Conservation (phyloP, 2,329 filamentous ascomycete genomes). For the Trichoderma gracile region DNA sequence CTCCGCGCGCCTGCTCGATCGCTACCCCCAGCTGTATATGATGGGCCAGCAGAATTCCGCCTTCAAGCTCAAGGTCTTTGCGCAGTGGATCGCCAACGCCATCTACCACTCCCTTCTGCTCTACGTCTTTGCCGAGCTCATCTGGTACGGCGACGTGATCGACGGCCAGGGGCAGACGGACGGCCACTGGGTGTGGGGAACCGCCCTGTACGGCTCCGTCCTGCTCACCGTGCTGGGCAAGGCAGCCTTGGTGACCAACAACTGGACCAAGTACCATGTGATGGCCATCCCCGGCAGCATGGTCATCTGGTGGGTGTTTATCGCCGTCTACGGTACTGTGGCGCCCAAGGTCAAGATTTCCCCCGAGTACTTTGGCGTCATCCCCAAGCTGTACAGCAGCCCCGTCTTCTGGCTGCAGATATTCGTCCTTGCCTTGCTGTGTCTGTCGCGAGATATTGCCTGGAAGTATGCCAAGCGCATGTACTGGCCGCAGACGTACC, state of each 20-base stretch:
- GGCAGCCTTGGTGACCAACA: conserved; percentile 89
- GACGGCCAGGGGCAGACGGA: conserved; percentile 77
- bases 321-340: conserved; percentile 82
- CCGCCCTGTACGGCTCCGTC: conserved; percentile 90
- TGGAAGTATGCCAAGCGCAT: conserved; percentile 99
- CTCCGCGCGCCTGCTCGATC: conserved; percentile 86
- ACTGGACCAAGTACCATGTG: conserved; percentile 98
- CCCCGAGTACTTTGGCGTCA: conserved; percentile 79
- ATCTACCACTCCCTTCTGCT: conserved; percentile 93
- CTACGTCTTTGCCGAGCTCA: conserved; percentile 80
- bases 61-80: conserved; percentile 91
- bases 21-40: conserved; percentile 93
- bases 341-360: conserved; percentile 82
- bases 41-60: conserved; percentile 91
- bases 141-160: conserved; percentile 80
- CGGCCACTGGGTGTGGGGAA: conserved; percentile 98
- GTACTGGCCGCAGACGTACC: conserved; percentile 94
- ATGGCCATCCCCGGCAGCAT: conserved; percentile 94
- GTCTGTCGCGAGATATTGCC: conserved; percentile 82
- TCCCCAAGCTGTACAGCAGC: conserved; percentile 76
- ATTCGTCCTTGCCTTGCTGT: conserved; percentile 76
- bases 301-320: conserved; percentile 85
- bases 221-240: conserved; percentile 92
- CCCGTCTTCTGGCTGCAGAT: conserved; percentile 91
- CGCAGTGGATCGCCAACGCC: conserved; percentile 88